Conservation (phyloP, 129 eudicot genomes). For the Deinandra increscens region DNA sequence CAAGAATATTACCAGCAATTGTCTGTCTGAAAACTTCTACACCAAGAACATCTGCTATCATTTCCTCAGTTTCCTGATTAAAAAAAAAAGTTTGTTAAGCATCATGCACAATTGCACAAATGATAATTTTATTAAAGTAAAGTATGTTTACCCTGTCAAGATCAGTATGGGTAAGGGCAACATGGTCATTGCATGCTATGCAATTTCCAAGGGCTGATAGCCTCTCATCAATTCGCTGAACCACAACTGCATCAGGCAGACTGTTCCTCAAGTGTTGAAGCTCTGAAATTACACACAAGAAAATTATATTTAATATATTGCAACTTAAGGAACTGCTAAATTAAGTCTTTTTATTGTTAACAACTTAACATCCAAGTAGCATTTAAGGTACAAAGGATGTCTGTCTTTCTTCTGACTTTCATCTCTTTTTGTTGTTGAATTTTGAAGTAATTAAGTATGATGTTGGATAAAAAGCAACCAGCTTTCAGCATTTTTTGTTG, state of each 20-base stretch:
- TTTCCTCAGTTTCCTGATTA: constrained; percentile 73
- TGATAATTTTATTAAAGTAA: neutral
- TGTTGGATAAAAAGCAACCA: neutral
- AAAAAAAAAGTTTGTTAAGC: neutral
- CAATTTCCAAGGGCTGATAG: constrained; percentile 91
- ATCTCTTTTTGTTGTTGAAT: neutral
- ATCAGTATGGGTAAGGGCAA: constrained; percentile 92
- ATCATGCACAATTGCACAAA: neutral
- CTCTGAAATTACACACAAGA: constrained; percentile 36
- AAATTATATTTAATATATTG: neutral
- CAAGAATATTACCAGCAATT: constrained; percentile 68
- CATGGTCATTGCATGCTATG: constrained; percentile 98
- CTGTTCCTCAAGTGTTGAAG: constrained; percentile 95
- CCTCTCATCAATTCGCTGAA: constrained; percentile 86
- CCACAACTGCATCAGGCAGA: constrained; percentile 86
- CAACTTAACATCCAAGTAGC: constrained; percentile 4
- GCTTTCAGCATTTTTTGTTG: neutral
- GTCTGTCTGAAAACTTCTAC: constrained; percentile 75
- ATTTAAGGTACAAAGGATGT: neutral
- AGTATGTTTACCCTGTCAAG: constrained; percentile 71
- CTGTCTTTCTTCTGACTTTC: neutral
- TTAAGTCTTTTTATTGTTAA: neutral
- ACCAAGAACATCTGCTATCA: constrained; percentile 80
- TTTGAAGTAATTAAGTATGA: neutral
- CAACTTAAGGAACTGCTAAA: neutral